Evolutionary conservation across 495 filamentous ascomycete genomes (phyloP), one percentile per base, ranked within the genome.

Genomic region (Talaromyces wortmannii): DNA sequence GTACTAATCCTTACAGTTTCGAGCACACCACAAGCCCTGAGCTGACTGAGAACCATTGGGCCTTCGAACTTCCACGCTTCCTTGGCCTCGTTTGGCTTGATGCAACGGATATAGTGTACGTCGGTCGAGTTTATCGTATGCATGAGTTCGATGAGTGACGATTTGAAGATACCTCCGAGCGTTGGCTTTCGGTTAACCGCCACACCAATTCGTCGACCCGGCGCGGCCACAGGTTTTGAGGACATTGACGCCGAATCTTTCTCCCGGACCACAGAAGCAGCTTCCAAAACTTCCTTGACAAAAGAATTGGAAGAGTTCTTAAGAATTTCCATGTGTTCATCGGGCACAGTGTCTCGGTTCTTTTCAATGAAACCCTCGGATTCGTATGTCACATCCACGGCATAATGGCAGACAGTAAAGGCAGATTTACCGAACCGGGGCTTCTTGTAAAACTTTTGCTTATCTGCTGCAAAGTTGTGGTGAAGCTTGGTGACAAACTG

Each of bases 291-390:
- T 52, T 90, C 83, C 42, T 77, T 81, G 32, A 99, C 79, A 76
- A 99, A 99, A 44, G 72, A 72, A 65, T 96, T 97, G 8, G 85
- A 87, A 0, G 94, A 92, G 31, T 83, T 82, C 61, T 81, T 87
- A 55, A 99, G 79, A 40, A 97, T 84, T 42, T 92, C 91, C 85
- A 97, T 85, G 68, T 97, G 94, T 73, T 99, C 94, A 69, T 99
- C 94, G 6, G 94, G 94, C 45, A 99, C 94, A 29, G 94, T 99
- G 69, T 99, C 94, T 63, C 94, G 83, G 67, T 99, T 99, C 81
- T 99, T 99, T 69, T 99, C 95, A 63, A 99, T 97, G 70, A 99
- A 99, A 12, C 95, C 94, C 66, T 99, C 94, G n/a, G 92, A 97
- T 67, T 99, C 94, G 64, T 99, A 99, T 15, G 94, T 99, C 62